These are phyloP conservation scores for Aspergillus puulaauensis DNA, from an alignment of 2,329 filamentous ascomycete species.

Conservation along the genomic window DNA sequence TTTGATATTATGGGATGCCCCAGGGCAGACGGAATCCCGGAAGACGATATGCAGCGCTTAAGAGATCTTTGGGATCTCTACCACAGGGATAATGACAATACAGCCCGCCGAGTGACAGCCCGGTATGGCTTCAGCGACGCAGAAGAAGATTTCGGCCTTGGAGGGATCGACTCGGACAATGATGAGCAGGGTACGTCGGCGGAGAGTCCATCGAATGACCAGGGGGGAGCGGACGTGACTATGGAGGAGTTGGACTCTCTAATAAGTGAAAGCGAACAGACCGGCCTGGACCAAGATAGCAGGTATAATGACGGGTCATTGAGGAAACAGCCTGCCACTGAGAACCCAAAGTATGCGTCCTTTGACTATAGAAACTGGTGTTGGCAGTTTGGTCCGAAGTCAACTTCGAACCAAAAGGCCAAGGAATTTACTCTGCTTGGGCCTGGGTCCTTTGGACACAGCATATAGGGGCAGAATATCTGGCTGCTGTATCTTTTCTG, in stretches of 20 bases:
- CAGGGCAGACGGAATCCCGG: not conserved
- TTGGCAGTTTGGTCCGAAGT: not conserved
- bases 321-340: not conserved
- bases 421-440: too few species aligned
- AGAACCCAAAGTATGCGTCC: not conserved
- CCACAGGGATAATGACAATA: not conserved
- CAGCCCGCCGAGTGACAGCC: not conserved
- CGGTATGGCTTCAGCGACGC: not conserved
- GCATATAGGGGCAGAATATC: too few species aligned
- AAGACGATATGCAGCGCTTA: not conserved
- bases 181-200: too few species aligned
- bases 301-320: not conserved
- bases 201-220: too few species aligned
- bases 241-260: too few species aligned
- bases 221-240: too few species aligned
- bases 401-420: too few species aligned
- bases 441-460: too few species aligned
- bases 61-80: not conserved
- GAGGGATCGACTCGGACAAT: not conserved
- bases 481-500: too few species aligned
- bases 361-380: not conserved
- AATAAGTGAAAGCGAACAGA: too few species aligned
- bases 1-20: not conserved
- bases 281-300: too few species aligned
- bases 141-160: not conserved